Evolutionary conservation across 2,329 filamentous ascomycete genomes (phyloP).

Genomic region (Epichloe coenophiala): DNA sequence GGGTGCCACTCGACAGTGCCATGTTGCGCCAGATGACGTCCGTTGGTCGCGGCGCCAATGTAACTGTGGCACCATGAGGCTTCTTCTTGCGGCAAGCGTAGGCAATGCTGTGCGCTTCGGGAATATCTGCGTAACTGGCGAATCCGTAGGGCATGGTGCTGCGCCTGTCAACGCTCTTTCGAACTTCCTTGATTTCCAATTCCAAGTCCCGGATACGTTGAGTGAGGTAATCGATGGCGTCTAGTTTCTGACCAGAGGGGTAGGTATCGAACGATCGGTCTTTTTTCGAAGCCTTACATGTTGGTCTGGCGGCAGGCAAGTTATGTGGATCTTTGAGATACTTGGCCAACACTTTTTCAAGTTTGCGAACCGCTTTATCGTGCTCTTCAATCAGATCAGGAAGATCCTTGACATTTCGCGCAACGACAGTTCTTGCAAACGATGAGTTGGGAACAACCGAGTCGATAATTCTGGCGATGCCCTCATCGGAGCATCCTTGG

Average conservation of each 20-base stretch:
- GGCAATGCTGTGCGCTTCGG: constrained; percentile 77
- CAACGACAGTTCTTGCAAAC: constrained; percentile 68
- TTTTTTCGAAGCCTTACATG: constrained; percentile 67
- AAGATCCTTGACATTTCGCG: constrained; percentile 82
- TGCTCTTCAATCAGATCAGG: constrained; percentile 78
- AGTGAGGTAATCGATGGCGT: constrained; percentile 89
- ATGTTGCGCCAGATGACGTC: constrained; percentile 97
- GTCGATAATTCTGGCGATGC: constrained; percentile 73
- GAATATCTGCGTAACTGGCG: constrained; percentile 80
- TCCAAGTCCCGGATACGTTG: constrained; percentile 74
- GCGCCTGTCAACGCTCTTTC: constrained; percentile 69
- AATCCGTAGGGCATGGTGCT: constrained; percentile 89
- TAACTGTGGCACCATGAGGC: constrained; percentile 63
- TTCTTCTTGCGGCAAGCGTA: constrained; percentile 70
- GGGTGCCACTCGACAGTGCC: constrained; percentile 51
- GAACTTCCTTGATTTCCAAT: constrained; percentile 68
- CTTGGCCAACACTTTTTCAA: constrained; percentile 74
- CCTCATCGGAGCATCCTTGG: constrained; percentile 68
- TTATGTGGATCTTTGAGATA: constrained; percentile 80
- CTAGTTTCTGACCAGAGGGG: constrained; percentile 60
- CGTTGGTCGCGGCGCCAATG: constrained; percentile 70
- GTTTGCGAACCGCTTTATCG: constrained; percentile 61
- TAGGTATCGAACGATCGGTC: constrained; percentile 55
- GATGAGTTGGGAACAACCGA: constrained; percentile 64
- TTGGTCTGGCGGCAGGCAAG: constrained; percentile 63